phyloP scores from a whole-genome alignment of 192 early-diverging fungal species.

The Mortierella alpina region DNA sequence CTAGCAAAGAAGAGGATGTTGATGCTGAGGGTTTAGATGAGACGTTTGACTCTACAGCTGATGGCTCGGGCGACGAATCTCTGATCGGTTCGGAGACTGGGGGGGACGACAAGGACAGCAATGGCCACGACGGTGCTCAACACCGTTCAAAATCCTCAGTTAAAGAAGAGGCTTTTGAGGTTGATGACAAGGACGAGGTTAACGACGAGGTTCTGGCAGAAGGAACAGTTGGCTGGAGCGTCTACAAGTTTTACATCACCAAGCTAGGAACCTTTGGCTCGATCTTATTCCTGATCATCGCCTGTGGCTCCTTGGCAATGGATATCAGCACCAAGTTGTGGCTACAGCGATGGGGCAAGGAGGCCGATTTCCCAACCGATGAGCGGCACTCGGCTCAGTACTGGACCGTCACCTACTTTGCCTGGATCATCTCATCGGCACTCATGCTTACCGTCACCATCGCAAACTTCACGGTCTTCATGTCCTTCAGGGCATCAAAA shows the following conservation, averaged over 20 bases:
- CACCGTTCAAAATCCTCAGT: slow-evolving; percentile 3
- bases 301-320: neutral
- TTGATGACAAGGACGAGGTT: slow-evolving; percentile 10
- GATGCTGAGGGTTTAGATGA: slow-evolving; percentile 25
- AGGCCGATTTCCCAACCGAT: neutral
- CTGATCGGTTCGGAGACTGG: neutral
- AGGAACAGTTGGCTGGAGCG: slow-evolving; percentile 11
- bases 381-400: neutral
- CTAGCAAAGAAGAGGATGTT: neutral
- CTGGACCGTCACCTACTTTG: slow-evolving; percentile 23
- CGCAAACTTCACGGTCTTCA: slow-evolving; percentile 67
- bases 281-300: neutral
- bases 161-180: neutral
- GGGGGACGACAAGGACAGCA: neutral
- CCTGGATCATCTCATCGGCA: slow-evolving; percentile 1
- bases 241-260: slow-evolving; percentile 25
- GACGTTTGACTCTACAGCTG: neutral
- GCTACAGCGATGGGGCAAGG: slow-evolving; percentile 11
- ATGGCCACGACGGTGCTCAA: neutral
- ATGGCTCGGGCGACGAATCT: neutral
- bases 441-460: slow-evolving; percentile 56
- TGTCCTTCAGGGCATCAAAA: slow-evolving; percentile 65
- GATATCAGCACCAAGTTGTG: slow-evolving; percentile 1
- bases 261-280: slow-evolving; percentile 1
- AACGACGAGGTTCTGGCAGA: slow-evolving; percentile 7